phyloP scores from a whole-genome alignment of 2,329 filamentous ascomycete species.

The Cytospora piceicola region DNA sequence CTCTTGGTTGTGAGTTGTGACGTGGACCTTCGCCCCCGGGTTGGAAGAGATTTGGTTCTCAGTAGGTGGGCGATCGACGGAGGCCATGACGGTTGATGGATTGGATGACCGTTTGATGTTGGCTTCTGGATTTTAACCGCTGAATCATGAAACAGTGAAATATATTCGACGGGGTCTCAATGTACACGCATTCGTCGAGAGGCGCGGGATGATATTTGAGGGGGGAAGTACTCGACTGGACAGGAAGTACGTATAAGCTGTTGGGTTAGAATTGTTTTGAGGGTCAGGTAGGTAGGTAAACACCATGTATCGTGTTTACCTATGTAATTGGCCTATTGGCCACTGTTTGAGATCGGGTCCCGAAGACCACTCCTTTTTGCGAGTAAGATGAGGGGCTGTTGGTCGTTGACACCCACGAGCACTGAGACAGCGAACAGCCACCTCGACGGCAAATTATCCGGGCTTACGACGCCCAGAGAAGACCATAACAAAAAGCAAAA shows the following conservation, averaged over 20 bases:
- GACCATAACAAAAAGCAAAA: background rate
- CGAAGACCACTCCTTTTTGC: background rate
- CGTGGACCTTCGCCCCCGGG: conserved; percentile 21
- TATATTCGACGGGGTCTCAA: background rate
- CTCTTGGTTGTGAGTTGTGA: conserved; percentile 27
- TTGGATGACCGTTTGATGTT: background rate
- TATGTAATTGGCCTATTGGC: background rate
- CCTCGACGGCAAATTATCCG: too few relatives aligned
- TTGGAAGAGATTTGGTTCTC: conserved; percentile 29
- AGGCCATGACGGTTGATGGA: conserved; percentile 43
- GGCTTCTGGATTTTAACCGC: background rate
- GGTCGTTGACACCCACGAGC: too few relatives aligned
- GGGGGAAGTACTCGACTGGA: too few relatives aligned
- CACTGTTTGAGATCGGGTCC: background rate
- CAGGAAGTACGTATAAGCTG: too few relatives aligned
- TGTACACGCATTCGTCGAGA: background rate
- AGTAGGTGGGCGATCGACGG: conserved; percentile 29
- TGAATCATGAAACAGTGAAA: too few relatives aligned
- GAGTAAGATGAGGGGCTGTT: background rate
- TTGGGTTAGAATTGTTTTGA: too few relatives aligned
- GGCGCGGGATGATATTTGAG: background rate
- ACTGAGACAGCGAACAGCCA: background rate
- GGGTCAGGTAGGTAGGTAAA: too few relatives aligned
- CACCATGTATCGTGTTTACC: too few relatives aligned
- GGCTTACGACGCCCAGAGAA: background rate